Base-by-base conservation (phyloP, 129 eudicot species). In the Flaveria ramosissima region DNA sequence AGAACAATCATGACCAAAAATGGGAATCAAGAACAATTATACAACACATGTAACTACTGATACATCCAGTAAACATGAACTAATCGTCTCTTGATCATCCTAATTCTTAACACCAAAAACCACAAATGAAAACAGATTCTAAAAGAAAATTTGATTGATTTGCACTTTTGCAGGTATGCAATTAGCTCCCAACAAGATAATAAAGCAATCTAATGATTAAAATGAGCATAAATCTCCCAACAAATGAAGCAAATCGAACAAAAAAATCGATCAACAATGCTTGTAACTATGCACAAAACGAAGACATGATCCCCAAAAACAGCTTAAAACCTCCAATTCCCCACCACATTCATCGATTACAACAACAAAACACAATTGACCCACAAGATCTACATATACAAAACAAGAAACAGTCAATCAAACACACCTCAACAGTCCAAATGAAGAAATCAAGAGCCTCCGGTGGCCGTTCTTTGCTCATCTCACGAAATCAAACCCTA, bases 361-460 rank as follows among this genome's bases (percentile, higher is more conserved):
- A 56, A 2, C 62, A 32, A 56, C 20, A 2, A 52, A 52, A 9
- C 30, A 72, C 51, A 17, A 72, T 19, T 14, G 60, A 55, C 13
- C 19, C 11, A 52, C 30, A 71, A 26, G 61, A 71, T 52, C 61
- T 26, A 52, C 12, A 4, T 17, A 60, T 10, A 60, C 9, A 26
- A 3, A 60, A 24, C 51, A 10, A 17, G 2, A 16, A 16, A n/a
- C 26, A 71, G 63, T 3, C 2, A 27, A 53, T 12, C n/a, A 53
- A 36, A 36, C 41, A 5, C 60, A 89, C 96, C 96, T 87, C 96
- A 45, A 89, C 89, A 3, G 96, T 89, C 96, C 96, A 89, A 75
- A 89, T 89, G 84, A 89, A 89, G 89, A 89, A 89, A 87, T 89
- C 96, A 68, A 89, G 85, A 57, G 96, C 92, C 81, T 89, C 96